Conservation (phyloP, 2,329 filamentous ascomycete genomes). For the Calonectria leucothoes region DNA sequence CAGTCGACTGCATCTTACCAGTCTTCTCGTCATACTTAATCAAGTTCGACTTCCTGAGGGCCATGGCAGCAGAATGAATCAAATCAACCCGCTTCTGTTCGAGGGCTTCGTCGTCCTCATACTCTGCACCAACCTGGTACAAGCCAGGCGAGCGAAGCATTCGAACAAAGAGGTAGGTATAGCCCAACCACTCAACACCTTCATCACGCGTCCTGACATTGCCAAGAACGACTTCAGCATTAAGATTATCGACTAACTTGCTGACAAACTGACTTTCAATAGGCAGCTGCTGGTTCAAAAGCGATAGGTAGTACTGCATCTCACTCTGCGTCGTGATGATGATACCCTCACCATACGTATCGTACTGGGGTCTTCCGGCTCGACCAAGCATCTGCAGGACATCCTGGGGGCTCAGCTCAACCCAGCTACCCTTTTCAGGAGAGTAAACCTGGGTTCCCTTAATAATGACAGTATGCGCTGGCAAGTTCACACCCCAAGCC, state of each 20-base stretch:
- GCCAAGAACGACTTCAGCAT: conserved; percentile 94
- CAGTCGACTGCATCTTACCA: conserved; percentile 88
- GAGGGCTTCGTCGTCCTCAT: conserved; percentile 89
- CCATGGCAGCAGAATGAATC: conserved; percentile 89
- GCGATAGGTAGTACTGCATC: conserved; percentile 96
- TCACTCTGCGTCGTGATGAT: conserved; percentile 97
- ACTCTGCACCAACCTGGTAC: conserved; percentile 96
- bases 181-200: conserved; percentile 98
- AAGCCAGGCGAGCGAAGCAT: conserved; percentile 96
- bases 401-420: conserved; percentile 96
- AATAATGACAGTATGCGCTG: conserved; percentile 98
- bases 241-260: conserved; percentile 93
- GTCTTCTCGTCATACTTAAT: conserved; percentile 96
- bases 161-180: conserved; percentile 96
- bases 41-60: conserved; percentile 88
- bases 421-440: conserved; percentile 98
- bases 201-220: conserved; percentile 93
- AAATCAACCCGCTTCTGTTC: conserved; percentile 99
- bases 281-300: conserved; percentile 96
- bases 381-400: conserved; percentile 98
- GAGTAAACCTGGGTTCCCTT: conserved; percentile 99
- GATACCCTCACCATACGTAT: conserved; percentile 98
- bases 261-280: conserved; percentile 97
- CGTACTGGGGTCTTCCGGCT: conserved; percentile 95
- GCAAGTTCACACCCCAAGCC: conserved; percentile 98